These are phyloP conservation scores for Debaryomyces maramus DNA, from an alignment of 805 yeast genomes.

Conservation along the genomic window DNA sequence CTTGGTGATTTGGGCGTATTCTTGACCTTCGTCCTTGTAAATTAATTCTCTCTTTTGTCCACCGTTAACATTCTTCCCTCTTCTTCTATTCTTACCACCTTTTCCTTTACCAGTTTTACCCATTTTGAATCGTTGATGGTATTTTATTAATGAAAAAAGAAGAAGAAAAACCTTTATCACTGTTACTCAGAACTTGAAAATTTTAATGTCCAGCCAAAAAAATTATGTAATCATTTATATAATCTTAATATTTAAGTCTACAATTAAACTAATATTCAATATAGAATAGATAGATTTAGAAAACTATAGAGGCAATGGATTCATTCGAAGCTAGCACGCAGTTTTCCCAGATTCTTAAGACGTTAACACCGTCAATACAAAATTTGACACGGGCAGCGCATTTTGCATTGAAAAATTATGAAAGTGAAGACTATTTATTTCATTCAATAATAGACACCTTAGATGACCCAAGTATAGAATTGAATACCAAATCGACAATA, in stretches of 20 bases:
- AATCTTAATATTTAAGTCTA: not conserved
- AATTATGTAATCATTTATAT: constrained; percentile 4
- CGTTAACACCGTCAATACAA: constrained; percentile 62
- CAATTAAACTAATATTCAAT: constrained; percentile 2
- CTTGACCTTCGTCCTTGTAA: constrained; percentile 94
- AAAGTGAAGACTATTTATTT: constrained; percentile 65
- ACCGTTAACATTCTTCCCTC: constrained; percentile 95
- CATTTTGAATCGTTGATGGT: constrained; percentile 41
- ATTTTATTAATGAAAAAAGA: constrained; percentile 1
- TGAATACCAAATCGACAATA: constrained; percentile 65
- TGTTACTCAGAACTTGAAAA: constrained; percentile 7
- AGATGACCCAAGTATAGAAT: constrained; percentile 44
- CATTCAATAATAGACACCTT: constrained; percentile 65
- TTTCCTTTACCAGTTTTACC: constrained; percentile 76
- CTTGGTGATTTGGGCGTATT: constrained; percentile 96
- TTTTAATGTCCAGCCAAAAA: constrained; percentile 2
- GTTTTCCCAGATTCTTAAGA: constrained; percentile 64
- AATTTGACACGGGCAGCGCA: constrained; percentile 52
- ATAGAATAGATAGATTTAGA: not conserved
- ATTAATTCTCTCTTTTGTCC: constrained; percentile 92
- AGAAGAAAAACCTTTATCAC: constrained; percentile 1
- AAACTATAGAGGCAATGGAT: constrained; percentile 54
- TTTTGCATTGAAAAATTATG: constrained; percentile 57
- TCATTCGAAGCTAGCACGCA: constrained; percentile 83
- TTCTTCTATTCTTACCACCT: constrained; percentile 94